Conservation (phyloP, 2,329 filamentous ascomycete genomes). For the Blastomyces silverae region DNA sequence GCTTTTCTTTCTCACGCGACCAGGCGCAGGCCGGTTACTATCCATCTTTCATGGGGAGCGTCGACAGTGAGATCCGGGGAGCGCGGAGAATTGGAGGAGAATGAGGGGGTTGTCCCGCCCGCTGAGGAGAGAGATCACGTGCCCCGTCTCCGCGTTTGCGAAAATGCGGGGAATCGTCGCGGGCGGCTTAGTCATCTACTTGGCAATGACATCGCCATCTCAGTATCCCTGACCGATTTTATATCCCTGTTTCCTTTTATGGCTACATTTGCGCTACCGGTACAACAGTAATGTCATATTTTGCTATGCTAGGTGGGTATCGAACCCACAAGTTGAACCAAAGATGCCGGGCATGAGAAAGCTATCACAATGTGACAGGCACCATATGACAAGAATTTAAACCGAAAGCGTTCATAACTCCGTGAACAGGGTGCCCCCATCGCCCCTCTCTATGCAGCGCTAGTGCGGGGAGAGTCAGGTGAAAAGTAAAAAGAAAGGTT, state of each 20-base stretch:
- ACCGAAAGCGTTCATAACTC: neutral
- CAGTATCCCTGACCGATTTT: too few species aligned
- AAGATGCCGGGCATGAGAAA: too few species aligned
- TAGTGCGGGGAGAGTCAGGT: neutral
- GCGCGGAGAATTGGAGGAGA: conserved; percentile 15
- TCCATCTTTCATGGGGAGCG: conserved; percentile 30
- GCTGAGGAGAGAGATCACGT: conserved; percentile 9
- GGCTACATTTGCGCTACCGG: neutral
- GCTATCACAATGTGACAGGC: too few species aligned
- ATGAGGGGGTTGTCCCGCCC: conserved; percentile 10
- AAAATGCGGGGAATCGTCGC: conserved; percentile 6
- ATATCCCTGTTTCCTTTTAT: neutral
- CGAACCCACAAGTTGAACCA: too few species aligned
- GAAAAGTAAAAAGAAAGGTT: neutral
- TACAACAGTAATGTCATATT: neutral
- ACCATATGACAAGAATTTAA: too few species aligned
- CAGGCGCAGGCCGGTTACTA: conserved; percentile 32
- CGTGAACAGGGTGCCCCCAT: neutral
- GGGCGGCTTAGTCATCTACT: neutral
- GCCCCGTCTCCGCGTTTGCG: neutral
- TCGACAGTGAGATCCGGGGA: conserved; percentile 1
- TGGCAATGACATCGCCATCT: too few species aligned
- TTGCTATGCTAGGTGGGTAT: neutral
- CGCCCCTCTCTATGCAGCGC: neutral
- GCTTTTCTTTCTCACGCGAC: conserved; percentile 39